Evolutionary conservation across 2,329 filamentous ascomycete species (phyloP).

Genomic region (Microdochium paspali): DNA sequence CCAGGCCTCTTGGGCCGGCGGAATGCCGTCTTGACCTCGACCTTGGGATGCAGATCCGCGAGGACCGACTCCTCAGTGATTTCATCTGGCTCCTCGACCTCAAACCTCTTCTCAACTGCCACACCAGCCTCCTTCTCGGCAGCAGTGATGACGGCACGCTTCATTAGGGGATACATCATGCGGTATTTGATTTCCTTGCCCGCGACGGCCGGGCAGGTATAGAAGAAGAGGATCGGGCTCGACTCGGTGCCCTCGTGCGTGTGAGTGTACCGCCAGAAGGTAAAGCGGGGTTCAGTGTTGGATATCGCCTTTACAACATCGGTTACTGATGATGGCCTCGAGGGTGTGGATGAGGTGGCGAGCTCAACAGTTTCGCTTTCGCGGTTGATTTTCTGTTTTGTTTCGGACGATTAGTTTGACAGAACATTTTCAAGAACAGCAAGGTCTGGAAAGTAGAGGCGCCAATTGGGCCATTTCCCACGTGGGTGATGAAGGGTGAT

Average conservation of each 20-base stretch:
- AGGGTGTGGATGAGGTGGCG: conserved; percentile 38
- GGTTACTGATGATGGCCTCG: conserved; percentile 43
- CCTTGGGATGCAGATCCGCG: conserved; percentile 59
- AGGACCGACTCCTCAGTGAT: conserved; percentile 57
- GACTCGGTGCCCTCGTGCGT: conserved; percentile 40
- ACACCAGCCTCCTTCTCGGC: conserved; percentile 59
- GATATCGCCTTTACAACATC: conserved; percentile 55
- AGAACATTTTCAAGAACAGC: not conserved
- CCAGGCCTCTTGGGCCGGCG: conserved; percentile 73
- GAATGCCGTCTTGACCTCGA: conserved; percentile 59
- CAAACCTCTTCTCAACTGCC: conserved; percentile 60
- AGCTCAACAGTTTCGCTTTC: conserved; percentile 61
- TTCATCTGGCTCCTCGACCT: conserved; percentile 59
- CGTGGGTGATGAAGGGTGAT: too few species aligned
- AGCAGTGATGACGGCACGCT: conserved; percentile 54
- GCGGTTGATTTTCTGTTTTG: conserved; percentile 66
- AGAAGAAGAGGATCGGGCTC: conserved; percentile 66
- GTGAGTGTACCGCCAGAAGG: conserved; percentile 63
- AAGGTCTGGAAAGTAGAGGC: too few species aligned
- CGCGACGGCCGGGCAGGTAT: conserved; percentile 63
- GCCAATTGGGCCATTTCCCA: too few species aligned
- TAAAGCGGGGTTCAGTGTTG: conserved; percentile 61
- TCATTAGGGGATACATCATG: conserved; percentile 74
- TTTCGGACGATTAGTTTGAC: conserved; percentile 1
- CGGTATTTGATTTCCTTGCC: conserved; percentile 68